Conservation (phyloP, 257 asterid genomes). For the Forsythia viridissima region DNA sequence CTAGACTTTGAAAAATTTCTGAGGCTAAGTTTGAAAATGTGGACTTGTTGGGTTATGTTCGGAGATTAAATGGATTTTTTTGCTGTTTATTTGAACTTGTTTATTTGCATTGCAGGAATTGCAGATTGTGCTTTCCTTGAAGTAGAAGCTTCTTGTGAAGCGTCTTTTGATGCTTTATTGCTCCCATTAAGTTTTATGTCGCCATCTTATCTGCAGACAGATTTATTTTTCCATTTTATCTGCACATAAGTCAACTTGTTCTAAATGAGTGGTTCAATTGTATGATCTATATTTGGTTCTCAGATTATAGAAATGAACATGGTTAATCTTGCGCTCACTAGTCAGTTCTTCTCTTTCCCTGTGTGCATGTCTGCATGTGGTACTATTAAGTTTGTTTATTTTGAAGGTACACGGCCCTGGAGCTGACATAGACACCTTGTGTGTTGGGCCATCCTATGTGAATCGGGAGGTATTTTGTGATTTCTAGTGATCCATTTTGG, state of each 20-base stretch:
- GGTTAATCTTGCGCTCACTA: background rate
- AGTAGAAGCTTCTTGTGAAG: background rate
- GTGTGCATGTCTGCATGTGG: background rate
- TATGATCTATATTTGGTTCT: background rate
- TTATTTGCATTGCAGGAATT: background rate
- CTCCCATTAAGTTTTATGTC: background rate
- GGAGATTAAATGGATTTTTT: background rate
- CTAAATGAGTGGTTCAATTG: background rate
- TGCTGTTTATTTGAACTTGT: background rate
- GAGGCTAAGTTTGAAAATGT: background rate
- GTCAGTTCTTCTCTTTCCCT: background rate
- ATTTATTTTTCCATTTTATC: background rate
- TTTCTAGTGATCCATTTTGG: constrained; percentile 8
- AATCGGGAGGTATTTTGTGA: constrained; percentile 53
- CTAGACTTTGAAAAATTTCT: background rate
- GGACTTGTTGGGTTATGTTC: background rate
- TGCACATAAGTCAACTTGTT: background rate
- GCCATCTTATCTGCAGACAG: background rate
- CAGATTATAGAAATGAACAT: background rate
- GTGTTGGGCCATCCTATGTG: constrained; percentile 70
- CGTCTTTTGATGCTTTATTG: background rate
- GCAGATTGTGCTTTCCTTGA: background rate
- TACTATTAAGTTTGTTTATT: background rate
- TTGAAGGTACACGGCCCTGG: constrained; percentile 76
- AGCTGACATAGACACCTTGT: constrained; percentile 68